Conservation (phyloP, 1,284 basidiomycete genomes). For the Pyrrhoderma lamaoense region DNA sequence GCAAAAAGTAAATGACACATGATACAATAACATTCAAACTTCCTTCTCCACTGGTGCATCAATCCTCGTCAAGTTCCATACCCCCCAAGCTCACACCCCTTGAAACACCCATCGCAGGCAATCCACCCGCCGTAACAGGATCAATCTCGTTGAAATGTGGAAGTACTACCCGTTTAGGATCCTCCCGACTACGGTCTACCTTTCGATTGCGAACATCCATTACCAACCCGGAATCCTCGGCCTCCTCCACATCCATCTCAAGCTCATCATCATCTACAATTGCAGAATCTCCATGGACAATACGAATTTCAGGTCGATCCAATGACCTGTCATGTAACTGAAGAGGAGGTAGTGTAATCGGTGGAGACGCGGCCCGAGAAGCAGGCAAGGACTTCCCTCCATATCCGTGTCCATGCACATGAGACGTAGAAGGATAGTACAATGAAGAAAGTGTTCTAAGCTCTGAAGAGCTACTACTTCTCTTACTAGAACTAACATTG, state of each 20-base stretch:
- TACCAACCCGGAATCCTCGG: slow-evolving; percentile 20
- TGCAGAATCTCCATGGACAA: slow-evolving; percentile 20
- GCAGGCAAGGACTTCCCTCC: slow-evolving; percentile 37
- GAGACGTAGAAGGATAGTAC: slow-evolving; percentile 5
- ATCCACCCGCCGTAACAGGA: not conserved
- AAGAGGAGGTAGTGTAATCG: slow-evolving; percentile 62
- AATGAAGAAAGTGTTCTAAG: slow-evolving; percentile 9
- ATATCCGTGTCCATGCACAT: slow-evolving; percentile 20
- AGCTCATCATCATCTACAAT: slow-evolving; percentile 13
- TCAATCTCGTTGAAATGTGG: slow-evolving; percentile 58
- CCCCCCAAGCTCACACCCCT: too few species aligned
- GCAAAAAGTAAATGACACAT: too few species aligned
- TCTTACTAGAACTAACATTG: not conserved
- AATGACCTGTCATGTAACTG: slow-evolving; percentile 32
- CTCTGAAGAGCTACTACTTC: slow-evolving; percentile 16
- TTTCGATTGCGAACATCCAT: slow-evolving; percentile 15
- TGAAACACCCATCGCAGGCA: too few species aligned
- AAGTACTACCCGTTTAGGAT: slow-evolving; percentile 34
- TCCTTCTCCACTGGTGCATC: too few species aligned
- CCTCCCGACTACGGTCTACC: slow-evolving; percentile 19
- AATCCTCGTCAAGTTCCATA: too few species aligned
- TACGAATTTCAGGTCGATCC: slow-evolving; percentile 18
- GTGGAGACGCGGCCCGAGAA: slow-evolving; percentile 56
- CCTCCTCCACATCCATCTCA: slow-evolving; percentile 13
- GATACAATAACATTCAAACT: too few species aligned